phyloP scores from a whole-genome alignment of 1,284 basidiomycete species.

The Cutaneotrichosporon sp. region DNA sequence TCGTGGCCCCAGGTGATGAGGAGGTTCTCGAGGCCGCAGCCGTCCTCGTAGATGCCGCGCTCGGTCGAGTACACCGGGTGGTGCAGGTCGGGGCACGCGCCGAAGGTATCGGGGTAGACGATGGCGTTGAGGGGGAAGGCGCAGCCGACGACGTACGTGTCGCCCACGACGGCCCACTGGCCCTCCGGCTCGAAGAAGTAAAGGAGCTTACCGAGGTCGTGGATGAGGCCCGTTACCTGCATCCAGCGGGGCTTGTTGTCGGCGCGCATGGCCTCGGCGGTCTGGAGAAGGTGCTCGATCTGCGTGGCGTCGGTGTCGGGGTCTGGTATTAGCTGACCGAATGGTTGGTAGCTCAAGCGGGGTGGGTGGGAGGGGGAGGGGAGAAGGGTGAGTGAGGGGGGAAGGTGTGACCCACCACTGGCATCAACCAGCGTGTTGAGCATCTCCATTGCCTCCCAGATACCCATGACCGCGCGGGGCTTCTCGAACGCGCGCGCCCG shows the following conservation, averaged over 20 bases:
- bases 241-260: constrained; percentile 75
- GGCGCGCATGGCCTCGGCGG: constrained; percentile 83
- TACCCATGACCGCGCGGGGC: constrained; percentile 50
- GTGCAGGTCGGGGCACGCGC: constrained; percentile 68
- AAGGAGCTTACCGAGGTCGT: constrained; percentile 78
- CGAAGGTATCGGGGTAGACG: constrained; percentile 77
- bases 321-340: constrained; percentile 63
- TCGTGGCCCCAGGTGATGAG: constrained; percentile 90
- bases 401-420: background rate
- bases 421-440: constrained; percentile 79
- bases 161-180: constrained; percentile 87
- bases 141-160: constrained; percentile 82
- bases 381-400: no score
- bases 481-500: constrained; percentile 39
- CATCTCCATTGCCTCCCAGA: constrained; percentile 91
- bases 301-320: constrained; percentile 64
- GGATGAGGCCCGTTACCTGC: constrained; percentile 80
- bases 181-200: constrained; percentile 71
- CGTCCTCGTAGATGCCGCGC: constrained; percentile 73
- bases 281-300: constrained; percentile 88
- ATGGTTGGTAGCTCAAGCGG: no score
- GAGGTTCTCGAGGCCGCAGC: constrained; percentile 84
- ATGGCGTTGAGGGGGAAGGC: constrained; percentile 66
- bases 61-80: constrained; percentile 72
- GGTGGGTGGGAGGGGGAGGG: no score